Evolutionary conservation across 208 protist genomes (phyloP).

Genomic region (Lotmaria passim): DNA sequence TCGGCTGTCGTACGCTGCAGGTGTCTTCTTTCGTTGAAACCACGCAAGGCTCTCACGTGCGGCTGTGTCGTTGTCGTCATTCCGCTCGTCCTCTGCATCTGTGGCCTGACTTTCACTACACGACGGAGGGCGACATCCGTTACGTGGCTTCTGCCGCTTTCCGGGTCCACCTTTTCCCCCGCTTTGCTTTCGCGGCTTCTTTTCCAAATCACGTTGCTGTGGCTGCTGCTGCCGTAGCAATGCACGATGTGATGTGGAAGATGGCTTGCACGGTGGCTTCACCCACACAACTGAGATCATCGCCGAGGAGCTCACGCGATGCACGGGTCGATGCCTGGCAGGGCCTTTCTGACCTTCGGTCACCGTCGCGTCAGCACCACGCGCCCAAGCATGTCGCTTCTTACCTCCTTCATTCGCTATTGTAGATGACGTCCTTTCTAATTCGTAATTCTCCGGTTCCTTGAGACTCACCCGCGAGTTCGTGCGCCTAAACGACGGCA

Average conservation of each 20-base stretch:
- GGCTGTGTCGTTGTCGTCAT: too few species aligned
- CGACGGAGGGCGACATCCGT: too few species aligned
- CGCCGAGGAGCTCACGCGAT: neutral
- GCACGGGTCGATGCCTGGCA: neutral
- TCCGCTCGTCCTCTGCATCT: too few species aligned
- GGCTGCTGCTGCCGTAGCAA: neutral
- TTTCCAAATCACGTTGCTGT: neutral
- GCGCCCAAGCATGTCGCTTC: neutral
- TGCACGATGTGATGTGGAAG: conserved; percentile 5
- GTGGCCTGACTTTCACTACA: too few species aligned
- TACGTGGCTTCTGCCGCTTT: too few species aligned
- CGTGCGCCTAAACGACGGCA: neutral
- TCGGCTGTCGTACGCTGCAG: too few species aligned
- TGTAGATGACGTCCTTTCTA: too few species aligned
- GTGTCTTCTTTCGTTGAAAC: too few species aligned
- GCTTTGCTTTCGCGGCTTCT: neutral
- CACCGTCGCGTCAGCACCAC: neutral
- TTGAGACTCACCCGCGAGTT: neutral
- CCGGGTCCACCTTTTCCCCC: too few species aligned
- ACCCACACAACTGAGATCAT: conserved; percentile 14
- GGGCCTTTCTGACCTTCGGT: neutral
- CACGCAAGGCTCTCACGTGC: too few species aligned
- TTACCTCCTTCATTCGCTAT: neutral
- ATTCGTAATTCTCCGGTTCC: too few species aligned
- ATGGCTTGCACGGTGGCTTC: neutral